phyloP scores from a whole-genome alignment of 345 rosid genomes.

The Atalantia buxifolia region DNA sequence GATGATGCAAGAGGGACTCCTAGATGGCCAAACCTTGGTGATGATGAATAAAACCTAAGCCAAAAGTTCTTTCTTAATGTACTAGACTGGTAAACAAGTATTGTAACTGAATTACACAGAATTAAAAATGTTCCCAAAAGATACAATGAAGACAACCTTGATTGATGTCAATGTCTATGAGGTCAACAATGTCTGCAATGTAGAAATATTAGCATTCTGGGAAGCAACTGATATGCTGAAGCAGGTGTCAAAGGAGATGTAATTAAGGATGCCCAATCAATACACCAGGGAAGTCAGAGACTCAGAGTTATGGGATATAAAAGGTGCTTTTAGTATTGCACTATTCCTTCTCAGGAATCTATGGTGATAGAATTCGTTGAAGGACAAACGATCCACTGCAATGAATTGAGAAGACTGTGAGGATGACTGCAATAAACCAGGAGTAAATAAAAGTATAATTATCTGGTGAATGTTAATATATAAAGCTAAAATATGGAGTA shows the following conservation, averaged over 20 bases:
- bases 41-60: too few species aligned
- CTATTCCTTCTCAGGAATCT: slow-evolving; percentile 25
- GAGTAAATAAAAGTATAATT: neutral
- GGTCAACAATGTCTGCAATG: neutral
- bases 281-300: neutral
- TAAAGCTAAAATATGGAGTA: neutral
- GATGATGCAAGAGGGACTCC: too few species aligned
- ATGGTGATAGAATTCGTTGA: slow-evolving; percentile 25
- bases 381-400: slow-evolving; percentile 23
- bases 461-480: neutral
- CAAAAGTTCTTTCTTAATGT: neutral
- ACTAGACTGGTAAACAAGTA: neutral
- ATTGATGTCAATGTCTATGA: neutral
- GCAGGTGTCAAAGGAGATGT: neutral
- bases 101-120: neutral
- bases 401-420: neutral
- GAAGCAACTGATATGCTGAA: neutral
- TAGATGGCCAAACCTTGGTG: too few species aligned
- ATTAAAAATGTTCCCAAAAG: neutral
- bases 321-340: neutral
- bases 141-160: neutral
- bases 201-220: neutral
- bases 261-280: neutral
- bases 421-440: neutral
- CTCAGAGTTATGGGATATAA: neutral